Percentiles rank a stretch among this genome's conserved stretches.
These are phyloP conservation scores for Trichoderma sp. DNA, from an alignment of 2,329 filamentous ascomycete genomes.

Conservation along the genomic window DNA sequence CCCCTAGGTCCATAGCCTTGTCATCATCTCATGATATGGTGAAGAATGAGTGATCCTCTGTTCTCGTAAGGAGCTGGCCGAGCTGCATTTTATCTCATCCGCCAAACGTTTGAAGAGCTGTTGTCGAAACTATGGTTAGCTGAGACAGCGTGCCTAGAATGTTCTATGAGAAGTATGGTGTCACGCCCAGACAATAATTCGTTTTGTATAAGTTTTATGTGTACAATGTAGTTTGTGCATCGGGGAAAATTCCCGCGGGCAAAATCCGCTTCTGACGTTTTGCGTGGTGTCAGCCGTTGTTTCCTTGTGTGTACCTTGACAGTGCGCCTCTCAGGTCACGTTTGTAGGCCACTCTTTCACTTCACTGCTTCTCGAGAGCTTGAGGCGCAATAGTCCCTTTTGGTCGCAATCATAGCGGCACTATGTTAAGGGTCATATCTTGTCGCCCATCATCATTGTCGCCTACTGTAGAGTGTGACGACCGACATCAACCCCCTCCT, in stretches of 20 bases:
- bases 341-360: not conserved
- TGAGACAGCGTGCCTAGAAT: not conserved
- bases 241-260: not conserved
- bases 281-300: not conserved
- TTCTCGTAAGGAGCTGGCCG: not conserved
- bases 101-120: conserved; percentile 6
- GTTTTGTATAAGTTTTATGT: not conserved
- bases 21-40: not conserved
- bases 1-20: not conserved
- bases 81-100: not conserved
- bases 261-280: not conserved
- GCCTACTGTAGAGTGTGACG: not conserved
- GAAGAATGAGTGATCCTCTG: not conserved
- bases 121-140: not conserved
- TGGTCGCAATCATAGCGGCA: not conserved
- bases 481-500: not conserved
- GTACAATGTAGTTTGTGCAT: not conserved
- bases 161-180: not conserved
- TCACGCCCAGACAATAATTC: not conserved
- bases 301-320: conserved; percentile 2
- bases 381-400: not conserved
- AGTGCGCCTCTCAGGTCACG: not conserved
- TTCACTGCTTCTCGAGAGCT: not conserved
- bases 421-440: not conserved
- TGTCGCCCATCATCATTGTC: not conserved